Evolutionary conservation across 768 basidiomycete genomes (phyloP).

Genomic region (Pholiota molesta): DNA sequence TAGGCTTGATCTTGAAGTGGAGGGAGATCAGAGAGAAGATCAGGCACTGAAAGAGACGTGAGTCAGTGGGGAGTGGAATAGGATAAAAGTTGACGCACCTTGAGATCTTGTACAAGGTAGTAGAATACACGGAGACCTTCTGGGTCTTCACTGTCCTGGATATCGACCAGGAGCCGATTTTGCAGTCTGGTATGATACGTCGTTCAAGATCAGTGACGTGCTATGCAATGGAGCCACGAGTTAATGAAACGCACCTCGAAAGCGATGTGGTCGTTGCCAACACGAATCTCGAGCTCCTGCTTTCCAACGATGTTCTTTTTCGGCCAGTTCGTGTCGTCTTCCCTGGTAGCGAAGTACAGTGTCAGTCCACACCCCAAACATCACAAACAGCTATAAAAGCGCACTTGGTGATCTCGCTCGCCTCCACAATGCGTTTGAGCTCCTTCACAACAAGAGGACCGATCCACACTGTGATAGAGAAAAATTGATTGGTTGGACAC

Average conservation of each 20-base stretch:
- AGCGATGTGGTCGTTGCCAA: slow-evolving; percentile 94
- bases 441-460: slow-evolving; percentile 92
- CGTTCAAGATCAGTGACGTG: not conserved
- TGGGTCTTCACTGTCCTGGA: slow-evolving; percentile 95
- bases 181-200: slow-evolving; percentile 73
- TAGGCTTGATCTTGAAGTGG: slow-evolving; percentile 99
- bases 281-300: slow-evolving; percentile 94
- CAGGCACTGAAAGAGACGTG: slow-evolving; percentile 65
- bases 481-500: not conserved
- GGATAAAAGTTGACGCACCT: slow-evolving; percentile 50
- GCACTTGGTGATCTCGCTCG: slow-evolving; percentile 94
- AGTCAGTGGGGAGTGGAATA: not conserved
- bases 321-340: slow-evolving; percentile 98
- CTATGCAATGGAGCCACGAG: not conserved
- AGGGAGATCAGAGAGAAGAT: slow-evolving; percentile 98
- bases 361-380: not conserved
- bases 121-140: slow-evolving; percentile 98
- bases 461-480: slow-evolving; percentile 81
- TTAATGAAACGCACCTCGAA: slow-evolving; percentile 73
- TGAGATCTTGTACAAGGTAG: slow-evolving; percentile 97
- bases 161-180: slow-evolving; percentile 97
- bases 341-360: slow-evolving; percentile 50
- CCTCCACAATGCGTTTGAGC: slow-evolving; percentile 89
- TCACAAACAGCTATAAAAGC: slow-evolving; percentile 22
- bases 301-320: slow-evolving; percentile 99